phyloP scores from a whole-genome alignment of 1,284 basidiomycete genomes.

The Macrocybe sp. region DNA sequence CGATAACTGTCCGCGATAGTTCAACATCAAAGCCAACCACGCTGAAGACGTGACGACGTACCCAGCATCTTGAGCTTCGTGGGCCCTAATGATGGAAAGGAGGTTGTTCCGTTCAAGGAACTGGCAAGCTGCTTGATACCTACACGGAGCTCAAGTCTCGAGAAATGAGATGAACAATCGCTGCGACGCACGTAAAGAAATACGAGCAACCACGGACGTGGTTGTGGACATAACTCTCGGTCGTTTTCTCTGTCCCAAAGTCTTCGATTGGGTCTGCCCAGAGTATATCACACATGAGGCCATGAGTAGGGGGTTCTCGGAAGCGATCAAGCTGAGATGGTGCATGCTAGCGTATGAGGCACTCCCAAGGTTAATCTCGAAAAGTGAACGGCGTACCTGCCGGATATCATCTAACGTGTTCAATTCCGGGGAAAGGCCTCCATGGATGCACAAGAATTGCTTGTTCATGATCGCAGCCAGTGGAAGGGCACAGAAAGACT shows the following conservation, averaged over 20 bases:
- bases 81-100: slow-evolving; percentile 91
- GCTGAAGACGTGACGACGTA: slow-evolving; percentile 29
- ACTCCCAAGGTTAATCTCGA: background rate
- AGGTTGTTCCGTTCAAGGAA: slow-evolving; percentile 94
- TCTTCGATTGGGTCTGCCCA: slow-evolving; percentile 96
- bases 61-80: slow-evolving; percentile 95
- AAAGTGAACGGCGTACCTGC: slow-evolving; percentile 40
- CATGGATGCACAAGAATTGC: slow-evolving; percentile 95
- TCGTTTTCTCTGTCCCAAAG: slow-evolving; percentile 87
- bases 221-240: slow-evolving; percentile 87
- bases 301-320: slow-evolving; percentile 91
- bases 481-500: slow-evolving; percentile 89
- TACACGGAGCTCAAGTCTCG: slow-evolving; percentile 22
- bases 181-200: slow-evolving; percentile 81
- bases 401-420: slow-evolving; percentile 90
- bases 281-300: slow-evolving; percentile 92
- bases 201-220: slow-evolving; percentile 94
- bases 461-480: slow-evolving; percentile 96
- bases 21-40: slow-evolving; percentile 2
- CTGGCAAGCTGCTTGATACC: slow-evolving; percentile 90
- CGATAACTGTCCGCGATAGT: slow-evolving; percentile 57
- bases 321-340: slow-evolving; percentile 81
- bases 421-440: slow-evolving; percentile 87
- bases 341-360: slow-evolving; percentile 4
- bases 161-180: background rate